Evolutionary conservation across 805 yeast species (phyloP).

Genomic region (Peterozyma xylosa): DNA sequence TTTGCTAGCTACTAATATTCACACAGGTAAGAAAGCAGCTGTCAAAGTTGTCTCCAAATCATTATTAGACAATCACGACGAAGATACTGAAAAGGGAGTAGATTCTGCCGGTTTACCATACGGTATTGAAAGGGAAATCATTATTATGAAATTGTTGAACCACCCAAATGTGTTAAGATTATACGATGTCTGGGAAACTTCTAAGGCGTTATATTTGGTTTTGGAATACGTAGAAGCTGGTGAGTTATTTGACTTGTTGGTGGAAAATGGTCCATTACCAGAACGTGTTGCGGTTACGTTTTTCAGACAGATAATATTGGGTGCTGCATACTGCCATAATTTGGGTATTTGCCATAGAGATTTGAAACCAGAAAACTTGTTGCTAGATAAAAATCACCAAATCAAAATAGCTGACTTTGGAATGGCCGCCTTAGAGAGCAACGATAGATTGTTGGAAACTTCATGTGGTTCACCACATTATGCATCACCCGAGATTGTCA

Average conservation of each 20-base stretch:
- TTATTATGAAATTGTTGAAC: conserved; percentile 90
- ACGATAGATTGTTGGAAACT: conserved; percentile 64
- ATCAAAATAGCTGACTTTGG: conserved; percentile 84
- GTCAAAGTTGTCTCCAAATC: conserved; percentile 76
- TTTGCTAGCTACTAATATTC: conserved; percentile 60
- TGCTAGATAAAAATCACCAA: conserved; percentile 56
- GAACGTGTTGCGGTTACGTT: conserved; percentile 72
- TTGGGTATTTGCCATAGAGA: conserved; percentile 79
- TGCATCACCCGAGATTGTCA: conserved; percentile 82
- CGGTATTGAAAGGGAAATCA: conserved; percentile 95
- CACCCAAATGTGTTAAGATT: conserved; percentile 91
- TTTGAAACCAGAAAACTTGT: conserved; percentile 72
- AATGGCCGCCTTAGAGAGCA: conserved; percentile 79
- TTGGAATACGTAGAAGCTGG: conserved; percentile 87
- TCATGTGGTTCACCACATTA: conserved; percentile 87
- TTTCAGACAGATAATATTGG: conserved; percentile 70
- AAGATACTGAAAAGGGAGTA: conserved; percentile 20
- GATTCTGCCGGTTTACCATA: conserved; percentile 72
- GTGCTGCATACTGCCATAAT: conserved; percentile 76
- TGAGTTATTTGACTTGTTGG: conserved; percentile 69
- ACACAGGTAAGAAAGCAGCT: conserved; percentile 72
- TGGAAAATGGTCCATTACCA: conserved; percentile 60
- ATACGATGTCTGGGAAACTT: conserved; percentile 97
- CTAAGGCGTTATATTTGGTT: conserved; percentile 75
- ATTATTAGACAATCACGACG: conserved; percentile 25